Evolutionary conservation across 176 grass and related monocot genomes (phyloP), one percentile per base, ranked within the genome.

Genomic region (Musa schizocarpa): DNA sequence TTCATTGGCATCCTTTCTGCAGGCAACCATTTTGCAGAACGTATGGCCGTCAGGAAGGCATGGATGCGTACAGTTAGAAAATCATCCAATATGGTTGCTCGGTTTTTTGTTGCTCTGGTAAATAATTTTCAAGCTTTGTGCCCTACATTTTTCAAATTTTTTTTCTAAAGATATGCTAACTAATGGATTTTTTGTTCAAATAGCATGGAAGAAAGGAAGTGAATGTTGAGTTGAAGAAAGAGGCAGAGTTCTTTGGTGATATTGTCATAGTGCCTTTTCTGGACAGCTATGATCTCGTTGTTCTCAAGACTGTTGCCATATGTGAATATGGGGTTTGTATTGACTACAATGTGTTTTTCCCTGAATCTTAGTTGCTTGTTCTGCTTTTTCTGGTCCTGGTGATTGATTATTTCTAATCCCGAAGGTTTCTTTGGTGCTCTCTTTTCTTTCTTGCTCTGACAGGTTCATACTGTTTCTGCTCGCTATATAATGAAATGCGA

Each of bases 401-500:
- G 6, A 61, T 17, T n/a, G 6, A 25, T 27, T 13, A 56, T 56
- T 56, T 74, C 14, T 22, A 19, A 19, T 74, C 14, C 52, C 52
- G 4, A 55, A 55, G 2, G 13, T 22, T 13, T 27, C 5, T 23
- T 73, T 49, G 1, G 21, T 73, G 22, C 9, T 73, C 8, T 16
- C 12, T 51, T 20, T 71, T 13, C 9, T 56, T 74, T 74, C 22
- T 62, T 78, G 12, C 34, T 72, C 25, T 75, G 9, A 68, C 79
- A 99, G 95, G 88, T 89, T 74, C 75, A 1, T 77, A 81, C 79
- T 26, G 88, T 89, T 55, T 94, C 95, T 66, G 88, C 95, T 21
- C 87, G 78, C 79, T 94, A 94, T 77, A 88, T 99, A 83, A 99
- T 99, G 95, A 99, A 99, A 76, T 99, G 91, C 1, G 95, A 99